Base-by-base conservation (phyloP, 176 grass and related monocot species). In the Aegilops umbellulata region DNA sequence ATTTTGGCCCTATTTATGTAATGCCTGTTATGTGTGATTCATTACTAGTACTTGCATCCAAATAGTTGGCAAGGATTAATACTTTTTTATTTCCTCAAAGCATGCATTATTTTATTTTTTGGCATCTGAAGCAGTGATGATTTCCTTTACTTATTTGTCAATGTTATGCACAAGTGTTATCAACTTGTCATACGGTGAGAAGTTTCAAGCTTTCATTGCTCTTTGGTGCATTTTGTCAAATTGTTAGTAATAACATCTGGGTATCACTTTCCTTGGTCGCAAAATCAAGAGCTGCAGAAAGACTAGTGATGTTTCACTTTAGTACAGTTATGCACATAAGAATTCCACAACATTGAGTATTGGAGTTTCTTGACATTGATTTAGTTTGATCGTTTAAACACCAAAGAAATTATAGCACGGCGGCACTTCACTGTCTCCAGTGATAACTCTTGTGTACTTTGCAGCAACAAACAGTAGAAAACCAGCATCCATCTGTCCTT, bases 131-230 rank as follows among this genome's bases (percentile, higher is more conserved):
- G 27, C 36, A 8, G 46, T 8, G 39, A 36, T 23, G 12, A 27
- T 73, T 80, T 41, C 19, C 55, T 74, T 23, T 17, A 74, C 62
- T 71, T 64, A 31, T 6, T 65, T 51, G 24, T 44, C 25, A 41
- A 68, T 67, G 32, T 57, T 87, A 82, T 82, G 71, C 41, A n/a
- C 30, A 57, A 76, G n/a, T 80, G 10, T 36, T 29, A 34, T 74
- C 35, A 61, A 81, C 77, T 26, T 49, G 5, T 75, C 42, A 3
- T 20, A 76, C 15, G 3, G 76, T 8, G 66, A 77, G 25, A 76
- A 72, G 20, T 61, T 51, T 46, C 63, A 58, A 80, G 44, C 47
- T 79, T 13, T 83, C 65, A 60, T 10, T 71, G 23, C 6, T 63
- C 44, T 51, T 22, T 34, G 29, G 12, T 80, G 46, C 60, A 62